Evolutionary conservation across 176 grass and related monocot genomes (phyloP), one percentile per base, ranked within the genome.

Genomic region (Zea mays): DNA sequence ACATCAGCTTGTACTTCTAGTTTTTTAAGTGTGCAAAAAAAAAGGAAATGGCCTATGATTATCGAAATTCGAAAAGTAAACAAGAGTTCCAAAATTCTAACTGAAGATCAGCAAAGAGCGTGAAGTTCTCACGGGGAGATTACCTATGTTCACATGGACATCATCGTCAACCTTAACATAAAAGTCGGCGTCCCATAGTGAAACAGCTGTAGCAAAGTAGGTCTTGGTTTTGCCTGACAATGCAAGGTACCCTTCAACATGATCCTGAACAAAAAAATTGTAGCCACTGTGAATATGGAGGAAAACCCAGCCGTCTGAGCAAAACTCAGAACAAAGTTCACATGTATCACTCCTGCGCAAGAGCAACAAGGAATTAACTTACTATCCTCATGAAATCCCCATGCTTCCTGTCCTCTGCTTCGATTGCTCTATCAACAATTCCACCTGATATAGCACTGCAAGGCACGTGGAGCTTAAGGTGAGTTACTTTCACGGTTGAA

Each of bases 91-190:
- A 86, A 68, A 11, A 7, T 80, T 19, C 52, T 65, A 88, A 41
- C 9, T 27, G 52, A 41, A 70, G 44, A 50, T 5, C 15, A 76
- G 21, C 10, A 71, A 70, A 21, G 83, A 39, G 8, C 38, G 50
- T 71, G 61, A 37, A 79, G n/a, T 54, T 48, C 7, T 70, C 16
- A 44, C 2, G 62, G 62, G 17, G 37, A 84, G 0, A 82, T 67
- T 86, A 92, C 90, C 90, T 73, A 92, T 89, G 55, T 92, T 92
- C n/a, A 92, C 90, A 72, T 92, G 90, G 40, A 92, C 90, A 6
- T 92, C 90, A 77, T 92, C 90, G 20, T 92, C 86, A 20, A 92
- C 83, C 62, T 92, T 92, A 39, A 92, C 72, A 72, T 92, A 92
- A 79, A 89, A 92, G 35, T 89, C 86, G 52, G 90, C 90, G 68